Evolutionary conservation across 345 rosid species (phyloP).

Genomic region (Citrus mangshanensis): DNA sequence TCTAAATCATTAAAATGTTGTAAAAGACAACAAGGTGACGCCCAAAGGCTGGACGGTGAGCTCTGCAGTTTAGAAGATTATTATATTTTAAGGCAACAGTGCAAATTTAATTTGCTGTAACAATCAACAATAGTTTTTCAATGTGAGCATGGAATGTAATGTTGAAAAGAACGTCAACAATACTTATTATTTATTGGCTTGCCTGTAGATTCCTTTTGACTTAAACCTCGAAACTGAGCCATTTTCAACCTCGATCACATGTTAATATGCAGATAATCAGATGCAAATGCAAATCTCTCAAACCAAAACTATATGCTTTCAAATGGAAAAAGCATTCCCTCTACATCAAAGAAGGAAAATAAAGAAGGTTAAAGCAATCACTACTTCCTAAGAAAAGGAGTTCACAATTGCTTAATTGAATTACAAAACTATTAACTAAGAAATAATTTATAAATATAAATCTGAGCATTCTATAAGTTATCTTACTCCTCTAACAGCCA

Average conservation of each 20-base stretch:
- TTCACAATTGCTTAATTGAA: background rate
- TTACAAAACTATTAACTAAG: background rate
- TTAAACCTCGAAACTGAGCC: background rate
- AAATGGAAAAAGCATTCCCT: constrained; percentile 1
- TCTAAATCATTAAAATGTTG: no score
- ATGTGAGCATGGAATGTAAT: background rate
- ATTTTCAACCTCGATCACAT: background rate
- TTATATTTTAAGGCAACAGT: no score
- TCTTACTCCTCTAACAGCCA: background rate
- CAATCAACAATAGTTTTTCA: no score
- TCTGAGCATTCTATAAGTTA: background rate
- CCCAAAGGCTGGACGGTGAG: no score
- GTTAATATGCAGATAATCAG: background rate
- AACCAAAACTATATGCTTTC: background rate
- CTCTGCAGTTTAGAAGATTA: no score
- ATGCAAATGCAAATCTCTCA: background rate
- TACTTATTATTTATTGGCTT: background rate
- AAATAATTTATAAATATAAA: background rate
- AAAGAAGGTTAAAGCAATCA: background rate
- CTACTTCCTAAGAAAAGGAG: background rate
- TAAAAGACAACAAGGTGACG: no score
- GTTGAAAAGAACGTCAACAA: background rate
- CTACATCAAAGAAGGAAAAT: background rate
- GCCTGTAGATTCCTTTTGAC: background rate
- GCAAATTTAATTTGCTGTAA: no score